These are phyloP conservation scores for Talaromyces sp. DNA, from an alignment of 2,329 filamentous ascomycete species.

Conservation along the genomic window DNA sequence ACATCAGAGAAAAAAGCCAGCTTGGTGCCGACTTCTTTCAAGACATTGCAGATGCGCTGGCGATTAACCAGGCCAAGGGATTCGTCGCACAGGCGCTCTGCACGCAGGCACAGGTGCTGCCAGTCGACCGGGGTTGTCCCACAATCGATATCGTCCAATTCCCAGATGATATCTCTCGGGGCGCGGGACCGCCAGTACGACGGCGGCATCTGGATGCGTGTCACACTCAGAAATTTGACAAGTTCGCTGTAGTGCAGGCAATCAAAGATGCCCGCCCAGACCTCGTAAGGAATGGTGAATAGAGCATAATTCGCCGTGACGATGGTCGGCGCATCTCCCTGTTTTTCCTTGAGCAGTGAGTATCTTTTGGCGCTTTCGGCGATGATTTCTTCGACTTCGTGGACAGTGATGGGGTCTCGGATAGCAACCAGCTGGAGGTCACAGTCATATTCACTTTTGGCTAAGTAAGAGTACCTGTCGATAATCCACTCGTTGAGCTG, in stretches of 20 bases:
- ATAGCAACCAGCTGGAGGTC: slow-evolving; percentile 4
- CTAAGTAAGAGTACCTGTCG: background rate
- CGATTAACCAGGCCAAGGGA: slow-evolving; percentile 8
- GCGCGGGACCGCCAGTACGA: slow-evolving; percentile 6
- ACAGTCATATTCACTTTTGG: background rate
- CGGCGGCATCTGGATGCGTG: slow-evolving; percentile 1
- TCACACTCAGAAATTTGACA: background rate
- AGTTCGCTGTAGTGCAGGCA: slow-evolving; percentile 5
- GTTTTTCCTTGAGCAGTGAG: background rate
- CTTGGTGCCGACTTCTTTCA: background rate
- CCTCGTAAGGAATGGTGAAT: background rate
- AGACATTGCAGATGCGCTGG: slow-evolving; percentile 5
- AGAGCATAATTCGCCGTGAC: background rate
- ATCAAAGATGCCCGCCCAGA: background rate
- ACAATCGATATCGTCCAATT: background rate
- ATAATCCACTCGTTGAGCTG: slow-evolving; percentile 4
- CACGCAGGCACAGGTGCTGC: slow-evolving; percentile 9
- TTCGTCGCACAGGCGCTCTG: slow-evolving; percentile 8
- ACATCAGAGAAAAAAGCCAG: background rate
- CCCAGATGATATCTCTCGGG: slow-evolving; percentile 6
- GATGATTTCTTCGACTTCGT: slow-evolving; percentile 8
- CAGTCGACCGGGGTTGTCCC: slow-evolving; percentile 2
- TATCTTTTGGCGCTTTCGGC: slow-evolving; percentile 7
- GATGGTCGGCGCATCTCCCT: background rate
- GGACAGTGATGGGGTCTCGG: slow-evolving; percentile 1